These are phyloP conservation scores for Protostelium mycophagum DNA, from an alignment of 78 protist genomes.

Conservation along the genomic window DNA sequence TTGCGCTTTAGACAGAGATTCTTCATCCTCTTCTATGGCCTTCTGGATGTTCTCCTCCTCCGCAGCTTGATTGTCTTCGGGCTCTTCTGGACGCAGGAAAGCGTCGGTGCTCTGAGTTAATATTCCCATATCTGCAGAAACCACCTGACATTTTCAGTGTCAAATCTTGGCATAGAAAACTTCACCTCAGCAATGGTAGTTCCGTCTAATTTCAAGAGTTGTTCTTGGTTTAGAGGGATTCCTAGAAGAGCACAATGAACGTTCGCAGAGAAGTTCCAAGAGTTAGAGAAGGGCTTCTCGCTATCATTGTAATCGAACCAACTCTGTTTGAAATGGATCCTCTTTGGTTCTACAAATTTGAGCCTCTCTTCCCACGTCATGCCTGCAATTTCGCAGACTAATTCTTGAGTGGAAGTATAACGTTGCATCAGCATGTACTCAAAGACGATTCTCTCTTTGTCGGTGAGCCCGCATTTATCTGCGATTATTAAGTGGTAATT, in stretches of 20 bases:
- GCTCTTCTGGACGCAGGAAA: background rate
- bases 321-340: background rate
- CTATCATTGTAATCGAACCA: background rate
- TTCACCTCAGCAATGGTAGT: background rate
- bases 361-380: background rate
- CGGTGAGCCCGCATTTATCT: background rate
- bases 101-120: background rate
- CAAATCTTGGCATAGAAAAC: background rate
- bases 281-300: background rate
- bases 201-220: background rate
- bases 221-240: background rate
- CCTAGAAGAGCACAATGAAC: background rate
- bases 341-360: background rate
- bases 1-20: no score
- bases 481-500: background rate
- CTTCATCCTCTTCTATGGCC: background rate
- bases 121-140: background rate
- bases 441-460: background rate
- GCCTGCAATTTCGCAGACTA: no score
- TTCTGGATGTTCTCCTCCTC: background rate
- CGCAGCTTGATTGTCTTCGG: no score
- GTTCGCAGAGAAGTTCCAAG: background rate
- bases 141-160: background rate
- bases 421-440: background rate
- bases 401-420: no score